Evolutionary conservation across 169 alveolate genomes (phyloP).

Genomic region (Eimeria maxima): DNA sequence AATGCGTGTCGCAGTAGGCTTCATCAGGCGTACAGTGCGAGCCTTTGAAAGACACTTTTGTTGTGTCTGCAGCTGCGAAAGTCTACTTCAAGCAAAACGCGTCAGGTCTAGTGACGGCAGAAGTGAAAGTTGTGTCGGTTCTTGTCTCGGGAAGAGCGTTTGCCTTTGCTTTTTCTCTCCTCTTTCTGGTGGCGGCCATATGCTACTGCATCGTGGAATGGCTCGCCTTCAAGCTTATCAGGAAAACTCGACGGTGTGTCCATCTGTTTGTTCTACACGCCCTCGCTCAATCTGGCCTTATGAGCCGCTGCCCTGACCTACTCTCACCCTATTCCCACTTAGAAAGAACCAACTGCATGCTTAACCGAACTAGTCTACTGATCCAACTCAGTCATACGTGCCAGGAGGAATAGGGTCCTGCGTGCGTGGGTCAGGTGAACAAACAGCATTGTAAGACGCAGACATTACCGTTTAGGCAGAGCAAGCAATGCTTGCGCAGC

Average conservation of each 20-base stretch:
- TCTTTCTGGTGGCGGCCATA: constrained; percentile 21
- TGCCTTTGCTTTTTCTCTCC: constrained; percentile 3
- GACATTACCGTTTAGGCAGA: not conserved
- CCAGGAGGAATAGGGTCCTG: too few relatives aligned
- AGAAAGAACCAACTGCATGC: not conserved
- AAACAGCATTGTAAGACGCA: not conserved
- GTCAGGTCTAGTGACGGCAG: constrained; percentile 60
- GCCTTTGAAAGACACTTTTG: not conserved
- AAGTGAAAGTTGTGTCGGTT: constrained; percentile 14
- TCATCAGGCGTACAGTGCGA: not conserved
- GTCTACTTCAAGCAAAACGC: constrained; percentile 36
- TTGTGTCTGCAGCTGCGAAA: constrained; percentile 47
- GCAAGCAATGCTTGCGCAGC: not conserved
- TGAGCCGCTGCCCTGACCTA: not conserved
- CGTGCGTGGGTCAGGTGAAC: not conserved
- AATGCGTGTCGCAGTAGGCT: not conserved
- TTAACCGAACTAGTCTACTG: not conserved
- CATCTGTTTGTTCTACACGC: not conserved
- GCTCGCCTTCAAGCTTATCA: constrained; percentile 33
- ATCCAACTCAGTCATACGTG: not conserved
- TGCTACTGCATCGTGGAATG: constrained; percentile 62
- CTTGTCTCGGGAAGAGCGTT: constrained; percentile 18
- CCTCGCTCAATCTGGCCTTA: not conserved
- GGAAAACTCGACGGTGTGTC: constrained; percentile 43
- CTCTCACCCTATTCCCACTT: not conserved